These are phyloP conservation scores for Ilyonectria sp. DNA, from an alignment of 2,329 filamentous ascomycete species.

Conservation along the genomic window DNA sequence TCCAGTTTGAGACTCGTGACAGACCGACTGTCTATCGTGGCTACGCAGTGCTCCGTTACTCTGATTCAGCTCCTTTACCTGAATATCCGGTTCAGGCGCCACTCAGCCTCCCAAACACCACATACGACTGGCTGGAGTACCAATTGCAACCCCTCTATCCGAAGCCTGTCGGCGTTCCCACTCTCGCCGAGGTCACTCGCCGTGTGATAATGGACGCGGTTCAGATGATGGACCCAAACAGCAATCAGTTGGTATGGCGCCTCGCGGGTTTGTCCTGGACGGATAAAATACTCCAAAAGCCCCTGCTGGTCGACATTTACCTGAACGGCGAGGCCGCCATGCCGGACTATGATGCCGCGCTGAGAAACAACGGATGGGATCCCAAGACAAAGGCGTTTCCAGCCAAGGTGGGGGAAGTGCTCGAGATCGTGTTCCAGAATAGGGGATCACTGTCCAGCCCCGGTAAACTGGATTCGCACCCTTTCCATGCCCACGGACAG, in stretches of 20 bases:
- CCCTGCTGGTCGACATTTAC: too few species aligned
- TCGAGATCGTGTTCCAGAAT: constrained; percentile 67
- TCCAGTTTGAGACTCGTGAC: neutral
- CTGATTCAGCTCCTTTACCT: constrained; percentile 1
- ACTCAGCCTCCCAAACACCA: constrained; percentile 53
- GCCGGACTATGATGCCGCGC: constrained; percentile 66
- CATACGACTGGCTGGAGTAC: constrained; percentile 62
- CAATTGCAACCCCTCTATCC: constrained; percentile 37
- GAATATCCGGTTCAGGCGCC: constrained; percentile 19
- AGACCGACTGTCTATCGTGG: neutral
- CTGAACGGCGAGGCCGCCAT: too few species aligned
- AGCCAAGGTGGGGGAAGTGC: constrained; percentile 68
- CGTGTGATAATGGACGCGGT: constrained; percentile 62
- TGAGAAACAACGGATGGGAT: constrained; percentile 70
- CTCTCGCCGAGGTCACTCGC: constrained; percentile 64
- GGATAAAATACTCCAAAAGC: too few species aligned
- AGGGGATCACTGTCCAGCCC: constrained; percentile 53
- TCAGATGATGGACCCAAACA: constrained; percentile 51
- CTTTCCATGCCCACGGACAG: constrained; percentile 69
- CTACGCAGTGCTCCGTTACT: constrained; percentile 51
- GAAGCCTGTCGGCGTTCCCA: constrained; percentile 50
- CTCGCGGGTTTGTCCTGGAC: too few species aligned
- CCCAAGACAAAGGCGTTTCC: constrained; percentile 65
- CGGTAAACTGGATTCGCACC: constrained; percentile 54
- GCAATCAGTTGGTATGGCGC: constrained; percentile 37